Conservation (phyloP, 2,329 filamentous ascomycete genomes). For the Pseudopithomyces chartarum region DNA sequence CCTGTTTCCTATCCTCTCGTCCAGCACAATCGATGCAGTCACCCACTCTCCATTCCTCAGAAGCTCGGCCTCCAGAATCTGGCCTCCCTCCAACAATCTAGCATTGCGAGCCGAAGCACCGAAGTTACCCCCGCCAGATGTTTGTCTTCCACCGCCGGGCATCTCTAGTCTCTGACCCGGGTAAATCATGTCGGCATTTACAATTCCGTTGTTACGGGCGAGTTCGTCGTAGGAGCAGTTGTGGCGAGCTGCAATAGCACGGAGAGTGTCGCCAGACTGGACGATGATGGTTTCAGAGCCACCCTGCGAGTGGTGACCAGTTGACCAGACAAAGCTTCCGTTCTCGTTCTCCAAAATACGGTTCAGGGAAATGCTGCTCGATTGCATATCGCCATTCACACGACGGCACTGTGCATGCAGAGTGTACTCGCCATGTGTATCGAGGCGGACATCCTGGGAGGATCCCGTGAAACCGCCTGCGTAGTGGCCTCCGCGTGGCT, state of each 20-base stretch:
- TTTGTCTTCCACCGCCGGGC: conserved; percentile 21
- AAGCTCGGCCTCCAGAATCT: conserved; percentile 29
- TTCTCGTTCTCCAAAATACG: conserved; percentile 27
- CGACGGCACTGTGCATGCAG: conserved; percentile 32
- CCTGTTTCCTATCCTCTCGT: conserved; percentile 31
- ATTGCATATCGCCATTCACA: conserved; percentile 28
- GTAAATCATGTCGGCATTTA: conserved; percentile 34
- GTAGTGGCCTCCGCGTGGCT: conserved; percentile 23
- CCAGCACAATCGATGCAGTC: conserved; percentile 23
- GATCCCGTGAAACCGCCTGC: conserved; percentile 32
- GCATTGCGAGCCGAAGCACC: conserved; percentile 28
- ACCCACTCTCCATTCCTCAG: conserved; percentile 23
- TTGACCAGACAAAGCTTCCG: conserved; percentile 33
- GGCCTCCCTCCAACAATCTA: conserved; percentile 25
- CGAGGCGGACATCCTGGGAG: conserved; percentile 29
- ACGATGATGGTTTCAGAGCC: conserved; percentile 25
- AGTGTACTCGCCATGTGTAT: conserved; percentile 31
- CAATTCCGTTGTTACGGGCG: conserved; percentile 30
- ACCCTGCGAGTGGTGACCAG: conserved; percentile 15
- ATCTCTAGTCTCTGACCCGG: conserved; percentile 31
- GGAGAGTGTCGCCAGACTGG: conserved; percentile 33
- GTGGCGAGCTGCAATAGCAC: conserved; percentile 29
- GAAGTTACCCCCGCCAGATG: conserved; percentile 25
- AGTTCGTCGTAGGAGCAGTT: conserved; percentile 34
- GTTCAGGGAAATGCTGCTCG: conserved; percentile 28